Evolutionary conservation across 2,329 filamentous ascomycete species (phyloP).

Genomic region (Triangularia verruculosa): DNA sequence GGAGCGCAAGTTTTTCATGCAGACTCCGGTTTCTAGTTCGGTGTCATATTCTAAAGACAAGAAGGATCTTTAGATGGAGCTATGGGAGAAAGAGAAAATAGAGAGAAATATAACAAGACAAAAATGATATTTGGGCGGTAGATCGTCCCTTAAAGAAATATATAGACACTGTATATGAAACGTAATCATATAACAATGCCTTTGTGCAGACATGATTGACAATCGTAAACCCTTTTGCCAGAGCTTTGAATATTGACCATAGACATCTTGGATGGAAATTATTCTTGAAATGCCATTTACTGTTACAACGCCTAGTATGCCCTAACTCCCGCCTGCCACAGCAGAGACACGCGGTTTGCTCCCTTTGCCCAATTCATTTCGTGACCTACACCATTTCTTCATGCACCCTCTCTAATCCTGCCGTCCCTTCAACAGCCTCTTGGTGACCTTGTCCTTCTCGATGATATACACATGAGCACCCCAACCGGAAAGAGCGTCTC

Average conservation of each 20-base stretch:
- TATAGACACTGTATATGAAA: constrained; percentile 23
- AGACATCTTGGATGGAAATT: too few species aligned
- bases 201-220: neutral
- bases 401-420: constrained; percentile 65
- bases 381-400: neutral
- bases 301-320: constrained; percentile 16
- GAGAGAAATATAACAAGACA: constrained; percentile 8
- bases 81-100: neutral
- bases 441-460: constrained; percentile 99
- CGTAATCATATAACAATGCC: neutral
- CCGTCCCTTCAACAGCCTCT: constrained; percentile 95
- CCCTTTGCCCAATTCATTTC: neutral
- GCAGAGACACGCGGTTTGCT: neutral
- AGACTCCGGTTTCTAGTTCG: constrained; percentile 40
- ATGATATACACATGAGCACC: constrained; percentile 99
- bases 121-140: neutral
- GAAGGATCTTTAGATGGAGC: constrained; percentile 48
- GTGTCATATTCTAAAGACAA: constrained; percentile 42
- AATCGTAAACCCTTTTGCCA: neutral
- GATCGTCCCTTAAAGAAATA: neutral
- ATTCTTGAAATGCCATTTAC: constrained; percentile 12
- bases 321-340: neutral
- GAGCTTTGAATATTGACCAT: neutral
- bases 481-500: constrained; percentile 96
- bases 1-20: constrained; percentile 66